Percentiles rank a stretch among this genome's conserved stretches.
phyloP scores from a whole-genome alignment of 805 yeast genomes.

The Cyberlindnera veronae region DNA sequence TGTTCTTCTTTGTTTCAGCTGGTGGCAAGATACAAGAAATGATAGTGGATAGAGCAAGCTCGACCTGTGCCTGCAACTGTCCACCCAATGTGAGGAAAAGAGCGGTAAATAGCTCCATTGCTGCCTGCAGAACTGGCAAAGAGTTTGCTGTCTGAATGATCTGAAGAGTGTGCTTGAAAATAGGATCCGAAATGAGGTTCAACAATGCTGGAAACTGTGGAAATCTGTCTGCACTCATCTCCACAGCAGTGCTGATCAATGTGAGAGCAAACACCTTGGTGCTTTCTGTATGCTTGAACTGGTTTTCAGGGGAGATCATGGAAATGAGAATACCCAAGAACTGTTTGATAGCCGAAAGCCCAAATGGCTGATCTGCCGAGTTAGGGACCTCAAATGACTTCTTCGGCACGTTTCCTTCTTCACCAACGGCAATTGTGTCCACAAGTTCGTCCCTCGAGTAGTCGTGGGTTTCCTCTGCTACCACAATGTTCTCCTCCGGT shows the following conservation, averaged over 20 bases:
- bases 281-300: slow-evolving; percentile 80
- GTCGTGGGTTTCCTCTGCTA: slow-evolving; percentile 43
- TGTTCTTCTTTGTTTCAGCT: slow-evolving; percentile 14
- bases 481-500: slow-evolving; percentile 39
- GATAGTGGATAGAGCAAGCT: slow-evolving; percentile 61
- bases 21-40: slow-evolving; percentile 53
- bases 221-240: slow-evolving; percentile 67
- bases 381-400: slow-evolving; percentile 25
- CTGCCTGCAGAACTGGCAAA: slow-evolving; percentile 64
- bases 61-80: slow-evolving; percentile 75
- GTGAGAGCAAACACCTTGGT: slow-evolving; percentile 81
- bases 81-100: slow-evolving; percentile 63
- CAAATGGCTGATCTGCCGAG: slow-evolving; percentile 47
- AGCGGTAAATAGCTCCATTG: slow-evolving; percentile 73
- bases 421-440: slow-evolving; percentile 47
- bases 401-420: slow-evolving; percentile 36
- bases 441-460: slow-evolving; percentile 47
- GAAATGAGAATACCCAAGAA: slow-evolving; percentile 73
- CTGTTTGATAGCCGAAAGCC: slow-evolving; percentile 72
- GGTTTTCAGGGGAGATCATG: slow-evolving; percentile 77
- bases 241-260: slow-evolving; percentile 73
- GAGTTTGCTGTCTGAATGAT: slow-evolving; percentile 74
- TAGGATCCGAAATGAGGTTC: slow-evolving; percentile 67
- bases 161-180: slow-evolving; percentile 83
- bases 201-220: slow-evolving; percentile 61